phyloP scores from a whole-genome alignment of 2,329 filamentous ascomycete species.

The Incumbomyces lentus region DNA sequence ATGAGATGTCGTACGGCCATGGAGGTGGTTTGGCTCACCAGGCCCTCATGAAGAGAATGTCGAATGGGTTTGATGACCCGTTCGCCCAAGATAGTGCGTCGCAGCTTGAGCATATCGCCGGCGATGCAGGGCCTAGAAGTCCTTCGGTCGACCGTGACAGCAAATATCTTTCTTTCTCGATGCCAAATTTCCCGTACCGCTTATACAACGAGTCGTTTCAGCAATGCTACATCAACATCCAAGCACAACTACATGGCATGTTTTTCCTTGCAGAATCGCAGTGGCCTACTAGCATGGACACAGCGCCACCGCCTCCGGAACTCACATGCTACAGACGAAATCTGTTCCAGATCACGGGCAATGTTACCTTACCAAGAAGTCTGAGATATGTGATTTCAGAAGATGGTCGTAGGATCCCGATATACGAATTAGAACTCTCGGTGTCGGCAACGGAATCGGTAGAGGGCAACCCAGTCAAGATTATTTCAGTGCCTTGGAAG shows the following conservation, averaged over 20 bases:
- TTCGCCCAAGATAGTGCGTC: slow-evolving; percentile 41
- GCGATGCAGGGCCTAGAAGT: slow-evolving; percentile 39
- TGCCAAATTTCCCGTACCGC: slow-evolving; percentile 50
- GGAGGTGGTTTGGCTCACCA: slow-evolving; percentile 28
- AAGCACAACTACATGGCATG: slow-evolving; percentile 57
- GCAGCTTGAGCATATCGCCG: slow-evolving; percentile 32
- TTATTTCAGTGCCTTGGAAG: slow-evolving; percentile 97
- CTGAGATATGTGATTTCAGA: slow-evolving; percentile 74
- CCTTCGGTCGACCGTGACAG: slow-evolving; percentile 55
- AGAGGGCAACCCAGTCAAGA: slow-evolving; percentile 79
- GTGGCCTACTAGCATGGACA: slow-evolving; percentile 48
- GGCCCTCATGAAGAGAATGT: slow-evolving; percentile 39
- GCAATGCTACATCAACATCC: slow-evolving; percentile 45
- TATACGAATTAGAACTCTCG: slow-evolving; percentile 71
- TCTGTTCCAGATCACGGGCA: slow-evolving; percentile 90
- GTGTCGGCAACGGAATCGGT: slow-evolving; percentile 92
- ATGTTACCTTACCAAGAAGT: slow-evolving; percentile 67
- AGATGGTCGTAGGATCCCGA: slow-evolving; percentile 70
- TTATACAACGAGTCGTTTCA: slow-evolving; percentile 51
- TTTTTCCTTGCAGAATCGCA: slow-evolving; percentile 58
- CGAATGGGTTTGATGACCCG: slow-evolving; percentile 37
- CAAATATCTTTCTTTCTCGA: slow-evolving; percentile 64
- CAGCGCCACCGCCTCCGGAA: slow-evolving; percentile 52
- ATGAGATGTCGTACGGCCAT: slow-evolving; percentile 42
- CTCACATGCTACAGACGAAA: slow-evolving; percentile 93